These are phyloP conservation scores for Coniella vitis DNA, from an alignment of 2,329 filamentous ascomycete species.

Conservation along the genomic window DNA sequence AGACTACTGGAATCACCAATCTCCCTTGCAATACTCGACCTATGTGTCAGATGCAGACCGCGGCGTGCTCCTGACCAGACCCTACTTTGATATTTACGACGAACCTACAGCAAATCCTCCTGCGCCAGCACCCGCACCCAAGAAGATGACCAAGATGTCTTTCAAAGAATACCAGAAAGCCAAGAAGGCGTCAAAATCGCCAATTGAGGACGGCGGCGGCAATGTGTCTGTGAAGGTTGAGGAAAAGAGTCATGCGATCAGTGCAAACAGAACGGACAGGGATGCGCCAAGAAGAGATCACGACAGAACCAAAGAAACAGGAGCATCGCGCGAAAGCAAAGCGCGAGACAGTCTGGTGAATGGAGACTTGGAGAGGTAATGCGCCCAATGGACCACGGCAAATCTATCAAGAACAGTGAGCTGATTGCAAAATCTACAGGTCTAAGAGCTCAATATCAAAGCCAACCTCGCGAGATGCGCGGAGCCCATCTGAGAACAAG, in stretches of 20 bases:
- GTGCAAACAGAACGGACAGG: conserved; percentile 15
- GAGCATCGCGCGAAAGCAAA: conserved; percentile 8
- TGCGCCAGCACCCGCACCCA: conserved; percentile 19
- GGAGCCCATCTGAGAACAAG: conserved; percentile 35
- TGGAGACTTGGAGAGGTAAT: conserved; percentile 14
- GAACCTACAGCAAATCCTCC: conserved; percentile 29
- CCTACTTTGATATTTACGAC: conserved; percentile 51
- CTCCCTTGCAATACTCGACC: conserved; percentile 49
- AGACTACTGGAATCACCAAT: conserved; percentile 36
- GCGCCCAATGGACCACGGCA: conserved; percentile 11
- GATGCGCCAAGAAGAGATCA: conserved; percentile 16
- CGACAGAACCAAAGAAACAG: conserved; percentile 16
- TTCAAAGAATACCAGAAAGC: conserved; percentile 55
- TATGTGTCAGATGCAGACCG: conserved; percentile 52
- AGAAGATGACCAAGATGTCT: conserved; percentile 41
- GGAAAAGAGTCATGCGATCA: conserved; percentile 17
- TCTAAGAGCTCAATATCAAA: conserved; percentile 24
- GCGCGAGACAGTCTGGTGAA: conserved; percentile 8
- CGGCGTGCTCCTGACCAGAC: conserved; percentile 48
- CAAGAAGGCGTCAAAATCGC: conserved; percentile 32
- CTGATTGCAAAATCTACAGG: conserved; percentile 19
- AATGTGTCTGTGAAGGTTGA: conserved; percentile 16
- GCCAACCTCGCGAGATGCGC: conserved; percentile 19
- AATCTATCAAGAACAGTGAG: conserved; percentile 15
- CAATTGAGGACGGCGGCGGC: conserved; percentile 23